Evolutionary conservation across 106 monocot genomes (phyloP).

Genomic region (Dendrobium chrysotoxum): DNA sequence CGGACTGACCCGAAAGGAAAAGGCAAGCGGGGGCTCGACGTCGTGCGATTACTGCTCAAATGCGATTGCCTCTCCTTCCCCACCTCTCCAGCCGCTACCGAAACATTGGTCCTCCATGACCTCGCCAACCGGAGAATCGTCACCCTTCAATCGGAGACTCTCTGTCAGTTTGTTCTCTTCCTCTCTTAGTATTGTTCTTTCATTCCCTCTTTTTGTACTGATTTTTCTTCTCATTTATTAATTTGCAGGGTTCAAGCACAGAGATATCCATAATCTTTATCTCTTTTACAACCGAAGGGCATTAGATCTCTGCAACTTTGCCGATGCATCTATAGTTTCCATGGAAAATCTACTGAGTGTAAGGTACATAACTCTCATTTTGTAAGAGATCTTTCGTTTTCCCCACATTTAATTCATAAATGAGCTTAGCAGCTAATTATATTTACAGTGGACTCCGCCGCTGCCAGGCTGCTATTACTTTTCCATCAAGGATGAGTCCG

Average conservation of each 20-base stretch:
- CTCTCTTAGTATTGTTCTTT: not conserved
- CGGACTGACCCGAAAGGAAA: too few relatives aligned
- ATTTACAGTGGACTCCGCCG: conserved; percentile 29
- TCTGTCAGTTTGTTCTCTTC: conserved; percentile 11
- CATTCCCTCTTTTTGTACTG: not conserved
- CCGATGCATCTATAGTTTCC: conserved; percentile 11
- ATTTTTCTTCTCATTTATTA: not conserved
- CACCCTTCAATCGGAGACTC: conserved; percentile 18
- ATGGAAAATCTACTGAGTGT: conserved; percentile 7
- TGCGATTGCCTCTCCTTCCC: not conserved
- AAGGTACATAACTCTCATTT: not conserved
- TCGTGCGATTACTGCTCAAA: too few relatives aligned
- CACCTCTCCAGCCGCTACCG: not conserved
- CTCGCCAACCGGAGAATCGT: conserved; percentile 8
- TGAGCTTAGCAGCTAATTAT: not conserved
- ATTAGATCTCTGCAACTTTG: conserved; percentile 19
- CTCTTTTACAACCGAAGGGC: conserved; percentile 18
- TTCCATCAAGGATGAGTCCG: conserved; percentile 9
- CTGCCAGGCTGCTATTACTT: conserved; percentile 33
- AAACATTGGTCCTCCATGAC: conserved; percentile 1
- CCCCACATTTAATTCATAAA: not conserved
- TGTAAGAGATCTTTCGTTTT: not conserved
- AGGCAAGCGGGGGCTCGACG: too few relatives aligned
- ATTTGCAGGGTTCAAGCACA: conserved; percentile 18
- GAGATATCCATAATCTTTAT: conserved; percentile 18